Percentiles rank a stretch among this genome's conserved stretches.
Evolutionary conservation across 345 rosid species (phyloP).

Genomic region (Euphorbia lathyris): DNA sequence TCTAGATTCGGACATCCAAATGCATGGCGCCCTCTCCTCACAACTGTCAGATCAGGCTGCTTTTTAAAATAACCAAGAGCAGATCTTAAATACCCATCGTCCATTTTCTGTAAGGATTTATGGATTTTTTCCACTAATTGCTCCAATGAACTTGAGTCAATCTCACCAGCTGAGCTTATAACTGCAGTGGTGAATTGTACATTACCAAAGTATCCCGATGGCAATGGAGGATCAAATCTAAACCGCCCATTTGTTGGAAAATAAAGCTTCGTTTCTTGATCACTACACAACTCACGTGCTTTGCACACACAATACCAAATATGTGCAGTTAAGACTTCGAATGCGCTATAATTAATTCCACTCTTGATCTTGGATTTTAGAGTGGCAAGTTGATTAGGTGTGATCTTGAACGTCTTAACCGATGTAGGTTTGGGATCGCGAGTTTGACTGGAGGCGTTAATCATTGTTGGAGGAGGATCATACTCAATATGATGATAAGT

Average conservation of each 20-base stretch:
- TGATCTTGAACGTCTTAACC: slow-evolving; percentile 11
- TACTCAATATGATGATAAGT: slow-evolving; percentile 18
- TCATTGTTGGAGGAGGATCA: slow-evolving; percentile 19
- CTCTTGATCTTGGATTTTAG: slow-evolving; percentile 17
- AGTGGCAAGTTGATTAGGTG: slow-evolving; percentile 15
- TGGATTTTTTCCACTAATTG: slow-evolving; percentile 29
- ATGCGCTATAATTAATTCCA: slow-evolving; percentile 6
- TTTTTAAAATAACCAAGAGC: slow-evolving; percentile 8
- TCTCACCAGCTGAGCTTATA: slow-evolving; percentile 10
- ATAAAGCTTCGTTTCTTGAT: slow-evolving; percentile 18
- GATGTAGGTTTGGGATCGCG: too few species aligned
- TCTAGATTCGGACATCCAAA: slow-evolving; percentile 15
- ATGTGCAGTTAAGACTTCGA: slow-evolving; percentile 22
- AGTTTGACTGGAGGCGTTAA: neutral
- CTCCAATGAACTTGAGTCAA: slow-evolving; percentile 27
- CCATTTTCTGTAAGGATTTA: slow-evolving; percentile 17
- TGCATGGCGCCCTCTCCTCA: neutral
- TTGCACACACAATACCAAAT: slow-evolving; percentile 33
- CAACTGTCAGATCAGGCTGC: neutral
- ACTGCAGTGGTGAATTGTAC: slow-evolving; percentile 31
- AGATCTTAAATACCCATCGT: slow-evolving; percentile 43
- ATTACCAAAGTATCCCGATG: too few species aligned
- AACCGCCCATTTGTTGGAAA: slow-evolving; percentile 37
- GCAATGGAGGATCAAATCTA: slow-evolving; percentile 40
- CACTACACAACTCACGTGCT: slow-evolving; percentile 19